Conservation (phyloP, 2,329 filamentous ascomycete genomes). For the Penicillium verrucosum region DNA sequence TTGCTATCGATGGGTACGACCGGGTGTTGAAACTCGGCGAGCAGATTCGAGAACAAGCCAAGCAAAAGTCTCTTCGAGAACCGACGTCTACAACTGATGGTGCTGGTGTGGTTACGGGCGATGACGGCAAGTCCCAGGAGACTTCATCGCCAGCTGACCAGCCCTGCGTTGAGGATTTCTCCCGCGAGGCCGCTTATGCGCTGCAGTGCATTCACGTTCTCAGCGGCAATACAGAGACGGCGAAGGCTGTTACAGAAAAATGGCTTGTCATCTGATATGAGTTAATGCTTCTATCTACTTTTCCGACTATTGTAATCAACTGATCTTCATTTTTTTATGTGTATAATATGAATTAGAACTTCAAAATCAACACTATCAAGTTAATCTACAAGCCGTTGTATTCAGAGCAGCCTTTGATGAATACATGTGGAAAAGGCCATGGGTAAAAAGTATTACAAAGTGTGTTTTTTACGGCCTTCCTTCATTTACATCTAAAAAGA, state of each 20-base stretch:
- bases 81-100: slow-evolving; percentile 44
- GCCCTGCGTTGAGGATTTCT: slow-evolving; percentile 55
- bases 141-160: slow-evolving; percentile 4
- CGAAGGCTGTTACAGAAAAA: slow-evolving; percentile 58
- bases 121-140: slow-evolving; percentile 7
- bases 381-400: too few species aligned
- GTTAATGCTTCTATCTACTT: not conserved
- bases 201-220: slow-evolving; percentile 65
- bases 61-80: slow-evolving; percentile 9
- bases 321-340: not conserved
- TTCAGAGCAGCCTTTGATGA: too few species aligned
- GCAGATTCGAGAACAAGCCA: slow-evolving; percentile 40
- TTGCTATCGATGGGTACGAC: slow-evolving; percentile 72
- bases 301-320: not conserved
- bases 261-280: slow-evolving; percentile 53
- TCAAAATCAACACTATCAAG: not conserved
- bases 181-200: slow-evolving; percentile 70
- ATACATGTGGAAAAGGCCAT: too few species aligned
- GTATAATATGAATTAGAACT: not conserved
- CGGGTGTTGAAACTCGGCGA: slow-evolving; percentile 52
- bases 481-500: too few species aligned
- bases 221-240: slow-evolving; percentile 60
- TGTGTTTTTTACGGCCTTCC: too few species aligned
- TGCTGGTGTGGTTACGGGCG: slow-evolving; percentile 27
- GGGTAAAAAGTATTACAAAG: too few species aligned